Evolutionary conservation across 1,284 basidiomycete species (phyloP), one percentile per base, ranked within the genome.

Genomic region (Lentinus polychrous): DNA sequence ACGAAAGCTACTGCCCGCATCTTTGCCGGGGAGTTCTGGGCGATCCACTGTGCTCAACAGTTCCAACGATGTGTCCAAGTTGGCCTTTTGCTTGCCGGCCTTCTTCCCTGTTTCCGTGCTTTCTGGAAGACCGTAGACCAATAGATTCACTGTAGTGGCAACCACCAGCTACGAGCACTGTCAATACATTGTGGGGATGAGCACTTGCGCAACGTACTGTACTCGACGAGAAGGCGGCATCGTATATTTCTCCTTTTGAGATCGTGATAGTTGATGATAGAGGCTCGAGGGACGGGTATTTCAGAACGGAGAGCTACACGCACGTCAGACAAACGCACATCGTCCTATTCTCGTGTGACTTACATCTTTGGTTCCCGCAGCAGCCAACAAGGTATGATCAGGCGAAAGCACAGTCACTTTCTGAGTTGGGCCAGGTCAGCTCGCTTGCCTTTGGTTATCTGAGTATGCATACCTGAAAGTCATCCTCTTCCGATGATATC

Each of bases 331-430:
- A 43, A 27, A 35, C 37, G 52, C 32, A 11, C 2, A 14, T 8
- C 18, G 12, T 18, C 18, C 11, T 17, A n/a, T 17, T 32, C 39
- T 10, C 37, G 12, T 18, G 48, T 18, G 54, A 66, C 76, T 57
- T 54, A 89, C 86, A 60, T 83, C 78, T 56, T 76, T 75, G 37
- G 74, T 74, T 14, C 83, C 84, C 32, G 81, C 83, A 36, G 80
- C 76, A 20, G 77, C 79, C 6, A 90, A 57, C 38, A 83, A 59
- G 37, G 66, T 71, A 24, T 78, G 75, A 59, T 83, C 74, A 8
- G 79, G 79, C 46, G 88, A 90, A 50, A 92, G 66, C 2, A 77
- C 74, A 1, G 88, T 87, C 12, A 90, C 83, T 78, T 85, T 90
- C 88, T 93, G 60, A 22, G 27, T 22, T 22, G 27, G 34, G 46